Base-by-base conservation (phyloP, 176 grass and related monocot genomes). In the Triticum dicoccoides region DNA sequence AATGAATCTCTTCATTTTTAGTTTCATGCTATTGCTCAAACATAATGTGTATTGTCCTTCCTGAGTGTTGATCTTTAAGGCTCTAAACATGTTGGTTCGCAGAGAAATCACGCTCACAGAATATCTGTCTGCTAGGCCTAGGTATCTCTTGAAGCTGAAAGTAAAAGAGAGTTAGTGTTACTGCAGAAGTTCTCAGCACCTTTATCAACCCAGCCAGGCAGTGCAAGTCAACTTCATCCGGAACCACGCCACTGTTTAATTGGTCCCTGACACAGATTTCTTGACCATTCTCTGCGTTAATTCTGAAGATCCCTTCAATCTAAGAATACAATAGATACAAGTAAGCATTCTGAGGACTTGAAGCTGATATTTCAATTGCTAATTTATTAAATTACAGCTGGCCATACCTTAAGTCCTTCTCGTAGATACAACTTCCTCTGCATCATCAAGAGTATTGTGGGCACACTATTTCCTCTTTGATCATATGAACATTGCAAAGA, bases 261-360 rank as follows among this genome's bases (percentile, higher is more conserved):
- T 89, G 91, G 68, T 90, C 65, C 72, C 96, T 98, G 35, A 98
- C 91, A 75, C 74, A 82, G 8, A 87, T 65, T 86, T 98, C 93
- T 72, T 95, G 86, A 62, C 96, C 87, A 84, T 98, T 98, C 44
- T 98, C 93, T 9, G 93, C 90, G 44, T 95, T 98, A 84, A 98
- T 95, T 85, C 96, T 95, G 86, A 98, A 98, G 51, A 98, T 94
- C 15, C 96, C 96, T 93, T 98, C 96, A 65, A 91, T 89, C 96
- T 98, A 91, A 56, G 42, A 89, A 18, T 88, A 35, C 45, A 84
- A 58, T 42, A 59, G 64, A 47, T 23, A 56, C 7, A 39, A 6
- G 56, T 87, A 33, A 85, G 21, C 20, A 69, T 68, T 65, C 6
- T 1, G 72, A 23, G 30, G 13, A 42, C 4, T 74, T 81, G 39